A percentile compares a stretch with the other conserved stretches of the same genome.
These are phyloP conservation scores for Trichopus zeylanicus DNA, from an alignment of 116 monocot species.

Conservation along the genomic window DNA sequence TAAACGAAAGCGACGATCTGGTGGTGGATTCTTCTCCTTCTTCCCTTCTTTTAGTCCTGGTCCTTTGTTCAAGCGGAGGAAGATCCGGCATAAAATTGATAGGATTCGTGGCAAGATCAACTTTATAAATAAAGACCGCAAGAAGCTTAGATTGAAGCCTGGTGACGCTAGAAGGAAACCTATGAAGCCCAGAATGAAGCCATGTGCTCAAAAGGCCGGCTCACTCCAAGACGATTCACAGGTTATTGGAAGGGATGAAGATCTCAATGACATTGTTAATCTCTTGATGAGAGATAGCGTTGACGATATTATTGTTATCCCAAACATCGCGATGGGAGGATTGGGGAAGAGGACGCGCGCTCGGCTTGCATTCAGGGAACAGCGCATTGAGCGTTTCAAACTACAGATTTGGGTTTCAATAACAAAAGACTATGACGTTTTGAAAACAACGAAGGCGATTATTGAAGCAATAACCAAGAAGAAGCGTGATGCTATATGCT, in stretches of 20 bases:
- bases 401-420: conserved; percentile 12
- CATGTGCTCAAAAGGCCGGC: background rate
- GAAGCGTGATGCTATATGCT: background rate
- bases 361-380: background rate
- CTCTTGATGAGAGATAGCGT: background rate
- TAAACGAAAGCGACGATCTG: conserved; percentile 23
- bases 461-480: conserved; percentile 4
- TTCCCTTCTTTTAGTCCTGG: background rate
- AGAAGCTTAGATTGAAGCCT: background rate
- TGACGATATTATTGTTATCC: background rate
- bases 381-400: background rate
- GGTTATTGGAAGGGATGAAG: conserved; percentile 16
- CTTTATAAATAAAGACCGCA: conserved; percentile 1
- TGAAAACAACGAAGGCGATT: conserved; percentile 6
- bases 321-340: conserved; percentile 6
- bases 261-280: conserved; percentile 1
- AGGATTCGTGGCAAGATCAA: conserved; percentile 4
- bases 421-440: background rate
- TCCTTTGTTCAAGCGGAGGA: conserved; percentile 4
- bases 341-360: conserved; percentile 17
- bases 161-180: background rate
- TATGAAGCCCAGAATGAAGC: background rate
- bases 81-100: conserved; percentile 3
- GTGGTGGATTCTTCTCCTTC: background rate
- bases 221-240: background rate